Conservation (phyloP, 2,329 filamentous ascomycete species). For the Claviceps arundinis region DNA sequence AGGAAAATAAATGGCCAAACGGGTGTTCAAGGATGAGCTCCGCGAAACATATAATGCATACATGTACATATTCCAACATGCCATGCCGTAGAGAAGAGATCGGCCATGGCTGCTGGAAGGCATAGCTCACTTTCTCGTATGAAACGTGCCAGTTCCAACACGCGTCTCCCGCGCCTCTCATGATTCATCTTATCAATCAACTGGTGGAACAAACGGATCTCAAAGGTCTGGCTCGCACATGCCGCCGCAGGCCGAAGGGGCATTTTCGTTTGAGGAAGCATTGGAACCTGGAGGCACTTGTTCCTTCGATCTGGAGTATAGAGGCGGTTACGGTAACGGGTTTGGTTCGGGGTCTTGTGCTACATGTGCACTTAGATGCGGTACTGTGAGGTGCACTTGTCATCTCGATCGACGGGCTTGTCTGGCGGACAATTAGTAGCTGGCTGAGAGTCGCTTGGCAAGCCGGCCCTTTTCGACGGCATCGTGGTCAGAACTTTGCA, state of each 20-base stretch:
- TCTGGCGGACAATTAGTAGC: constrained; percentile 1
- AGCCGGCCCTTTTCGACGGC: background rate
- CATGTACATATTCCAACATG: background rate
- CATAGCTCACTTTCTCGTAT: background rate
- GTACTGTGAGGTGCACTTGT: constrained; percentile 4
- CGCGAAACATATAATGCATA: background rate
- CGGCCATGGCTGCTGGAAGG: background rate
- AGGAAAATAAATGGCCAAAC: background rate
- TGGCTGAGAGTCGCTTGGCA: background rate
- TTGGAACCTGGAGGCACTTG: background rate
- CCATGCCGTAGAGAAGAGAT: background rate
- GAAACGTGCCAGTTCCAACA: background rate
- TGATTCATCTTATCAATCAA: background rate
- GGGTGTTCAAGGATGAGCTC: background rate
- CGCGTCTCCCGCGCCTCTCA: background rate
- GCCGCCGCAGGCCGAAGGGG: background rate
- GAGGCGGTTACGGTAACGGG: background rate
- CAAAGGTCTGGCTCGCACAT: constrained; percentile 4
- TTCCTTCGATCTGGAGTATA: background rate
- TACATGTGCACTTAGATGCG: constrained; percentile 6
- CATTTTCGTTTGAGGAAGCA: background rate
- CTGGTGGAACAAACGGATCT: constrained; percentile 3
- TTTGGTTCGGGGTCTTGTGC: constrained; percentile 1
- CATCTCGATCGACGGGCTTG: background rate
- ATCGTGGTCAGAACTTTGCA: background rate